Evolutionary conservation across 2,329 filamentous ascomycete genomes (phyloP).

Genomic region (Xylariaceae sp.): DNA sequence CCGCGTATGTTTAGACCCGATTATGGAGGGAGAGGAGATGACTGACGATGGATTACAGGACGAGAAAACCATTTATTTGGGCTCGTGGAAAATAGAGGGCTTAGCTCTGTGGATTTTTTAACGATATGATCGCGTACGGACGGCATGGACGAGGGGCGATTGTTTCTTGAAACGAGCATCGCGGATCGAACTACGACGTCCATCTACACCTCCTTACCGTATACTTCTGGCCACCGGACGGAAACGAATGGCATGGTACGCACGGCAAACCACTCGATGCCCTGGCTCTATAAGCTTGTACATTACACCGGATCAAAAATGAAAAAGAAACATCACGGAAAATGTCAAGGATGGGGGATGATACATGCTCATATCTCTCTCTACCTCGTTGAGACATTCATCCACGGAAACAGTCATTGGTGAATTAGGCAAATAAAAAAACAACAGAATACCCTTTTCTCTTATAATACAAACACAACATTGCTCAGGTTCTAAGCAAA

Average conservation of each 20-base stretch:
- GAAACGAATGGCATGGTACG: background rate
- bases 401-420: background rate
- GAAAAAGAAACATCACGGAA: conserved; percentile 5
- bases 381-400: background rate
- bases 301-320: conserved; percentile 3
- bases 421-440: background rate
- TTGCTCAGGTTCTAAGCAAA: background rate
- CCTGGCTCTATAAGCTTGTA: conserved; percentile 2
- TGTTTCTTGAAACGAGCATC: background rate
- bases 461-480: background rate
- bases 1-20: conserved; percentile 58
- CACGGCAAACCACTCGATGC: background rate
- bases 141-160: background rate
- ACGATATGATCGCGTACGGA: conserved; percentile 10
- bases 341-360: too few species aligned
- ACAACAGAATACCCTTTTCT: background rate
- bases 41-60: conserved; percentile 36
- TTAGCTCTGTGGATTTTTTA: background rate
- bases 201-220: background rate
- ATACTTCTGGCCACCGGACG: background rate
- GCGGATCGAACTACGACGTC: conserved; percentile 15
- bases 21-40: too few species aligned
- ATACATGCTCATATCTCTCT: too few species aligned
- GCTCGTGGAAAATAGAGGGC: conserved; percentile 31
- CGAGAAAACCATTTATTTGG: conserved; percentile 55